A percentile compares a stretch with the other conserved stretches of the same genome.
These are phyloP conservation scores for Termitomyces sp. DNA, from an alignment of 768 basidiomycete genomes.

Conservation along the genomic window DNA sequence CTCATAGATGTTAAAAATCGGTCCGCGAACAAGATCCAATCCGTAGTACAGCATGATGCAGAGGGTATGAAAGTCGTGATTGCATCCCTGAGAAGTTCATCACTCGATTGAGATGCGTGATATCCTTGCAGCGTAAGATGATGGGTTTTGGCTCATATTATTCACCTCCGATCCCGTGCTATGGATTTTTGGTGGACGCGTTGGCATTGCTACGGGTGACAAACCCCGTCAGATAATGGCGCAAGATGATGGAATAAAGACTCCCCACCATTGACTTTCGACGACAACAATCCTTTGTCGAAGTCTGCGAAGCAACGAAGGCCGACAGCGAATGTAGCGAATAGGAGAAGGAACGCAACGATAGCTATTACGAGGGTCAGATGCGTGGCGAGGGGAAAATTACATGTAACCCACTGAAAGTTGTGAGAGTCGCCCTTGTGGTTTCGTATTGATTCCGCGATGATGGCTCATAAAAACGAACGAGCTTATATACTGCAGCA, in stretches of 20 bases:
- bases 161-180: slow-evolving; percentile 29
- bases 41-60: not conserved
- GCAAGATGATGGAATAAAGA: slow-evolving; percentile 16
- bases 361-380: slow-evolving; percentile 42
- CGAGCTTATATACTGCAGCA: slow-evolving; percentile 71
- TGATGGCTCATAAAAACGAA: slow-evolving; percentile 68
- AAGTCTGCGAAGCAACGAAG: slow-evolving; percentile 80
- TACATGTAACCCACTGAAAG: slow-evolving; percentile 56
- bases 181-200: slow-evolving; percentile 35
- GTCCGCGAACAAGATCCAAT: not conserved
- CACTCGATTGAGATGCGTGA: slow-evolving; percentile 78
- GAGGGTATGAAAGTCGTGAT: not conserved
- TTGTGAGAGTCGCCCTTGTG: slow-evolving; percentile 75
- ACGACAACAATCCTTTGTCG: slow-evolving; percentile 66
- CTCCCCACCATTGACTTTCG: slow-evolving; percentile 76
- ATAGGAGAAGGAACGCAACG: slow-evolving; percentile 66
- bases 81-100: slow-evolving; percentile 5
- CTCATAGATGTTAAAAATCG: not conserved
- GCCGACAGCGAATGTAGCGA: slow-evolving; percentile 71
- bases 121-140: slow-evolving; percentile 43
- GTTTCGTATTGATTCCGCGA: slow-evolving; percentile 52
- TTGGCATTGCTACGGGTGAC: slow-evolving; percentile 39
- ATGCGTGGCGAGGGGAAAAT: not conserved
- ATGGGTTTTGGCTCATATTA: slow-evolving; percentile 39
- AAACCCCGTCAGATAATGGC: slow-evolving; percentile 28